Base-by-base conservation (phyloP, 2,329 filamentous ascomycete species). In the Dendryphion nanum region DNA sequence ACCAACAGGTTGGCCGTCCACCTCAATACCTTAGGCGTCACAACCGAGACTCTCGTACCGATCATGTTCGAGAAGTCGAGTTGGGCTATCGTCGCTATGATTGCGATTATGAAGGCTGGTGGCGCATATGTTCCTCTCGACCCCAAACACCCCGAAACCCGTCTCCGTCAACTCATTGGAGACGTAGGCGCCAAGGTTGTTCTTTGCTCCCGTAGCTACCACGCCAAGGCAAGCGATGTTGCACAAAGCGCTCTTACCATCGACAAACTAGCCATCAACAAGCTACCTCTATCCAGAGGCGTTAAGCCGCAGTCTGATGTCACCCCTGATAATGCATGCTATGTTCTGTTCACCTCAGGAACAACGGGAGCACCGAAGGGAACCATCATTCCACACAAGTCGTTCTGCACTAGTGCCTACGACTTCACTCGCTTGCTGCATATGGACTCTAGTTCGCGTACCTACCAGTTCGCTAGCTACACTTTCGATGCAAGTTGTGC, bases 321-420 rank as follows among this genome's bases (percentile, higher is more conserved):
- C 58, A 18, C 59, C 55, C 5, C 69, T 67, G 3, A 69, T 67
- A 38, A 76, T 30, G 70, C 73, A 4, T 80, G 81, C 0, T 85
- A 82, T 50, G 71, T 82, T 13, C 72, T 86, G 6, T 80, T 84
- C 47, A 77, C 75, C 0, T 64, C 60, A 15, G 59, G 59, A 12
- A 63, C 55, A 16, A 64, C 58, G 10, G 57, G 57, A 32, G 73
- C 70, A 34, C 76, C 78, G 0, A 79, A 80, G 40, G 81, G 79
- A 2, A 77, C 82, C 7, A 78, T 82, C 21, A 78, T 84, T 40
- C 78, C 78, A 5, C 83, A 86, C 50, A 66, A 70, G 1, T 74
- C 79, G 0, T 67, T 86, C 1, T 76, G 76, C 7, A 78, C 79
- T 2, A 58, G 60, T 34, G 53, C 58, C 28, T 42, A 45, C 34